Conservation (phyloP, 108 stramenopile species). For the Cyclotella atomus region DNA sequence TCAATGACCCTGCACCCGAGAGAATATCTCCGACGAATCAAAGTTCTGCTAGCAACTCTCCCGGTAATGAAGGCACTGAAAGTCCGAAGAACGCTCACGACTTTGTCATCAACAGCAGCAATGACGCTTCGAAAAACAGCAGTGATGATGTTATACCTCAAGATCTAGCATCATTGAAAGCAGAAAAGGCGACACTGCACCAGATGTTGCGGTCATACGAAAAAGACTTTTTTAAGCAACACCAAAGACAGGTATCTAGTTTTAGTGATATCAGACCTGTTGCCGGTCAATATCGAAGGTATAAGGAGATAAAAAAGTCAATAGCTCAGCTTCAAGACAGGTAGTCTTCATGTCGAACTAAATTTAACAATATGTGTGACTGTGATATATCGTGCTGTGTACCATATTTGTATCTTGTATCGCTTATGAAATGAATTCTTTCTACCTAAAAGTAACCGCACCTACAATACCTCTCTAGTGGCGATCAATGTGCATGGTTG, state of each 20-base stretch:
- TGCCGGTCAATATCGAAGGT: constrained; percentile 88
- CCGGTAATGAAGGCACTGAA: constrained; percentile 1
- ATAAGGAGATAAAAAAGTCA: constrained; percentile 92
- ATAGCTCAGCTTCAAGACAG: constrained; percentile 62
- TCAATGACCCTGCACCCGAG: constrained; percentile 30
- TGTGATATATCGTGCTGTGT: too few relatives aligned
- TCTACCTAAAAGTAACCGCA: too few relatives aligned
- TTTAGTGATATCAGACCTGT: constrained; percentile 92
- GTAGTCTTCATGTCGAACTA: too few relatives aligned
- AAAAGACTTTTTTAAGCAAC: constrained; percentile 85
- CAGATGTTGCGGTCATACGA: constrained; percentile 90
- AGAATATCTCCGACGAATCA: constrained; percentile 16
- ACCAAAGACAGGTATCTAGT: constrained; percentile 88
- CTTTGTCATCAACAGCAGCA: background rate
- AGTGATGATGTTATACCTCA: constrained; percentile 39
- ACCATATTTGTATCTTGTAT: too few relatives aligned
- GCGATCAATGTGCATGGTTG: constrained; percentile 12
- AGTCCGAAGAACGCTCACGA: constrained; percentile 6
- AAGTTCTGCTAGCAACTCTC: constrained; percentile 14
- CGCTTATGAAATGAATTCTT: too few relatives aligned
- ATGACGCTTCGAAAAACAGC: background rate
- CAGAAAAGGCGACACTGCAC: constrained; percentile 85
- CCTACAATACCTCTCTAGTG: too few relatives aligned
- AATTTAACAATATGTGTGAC: too few relatives aligned
- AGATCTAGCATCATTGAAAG: constrained; percentile 76